Evolutionary conservation across 352 stramenopile genomes (phyloP), one percentile per base, ranked within the genome.

Genomic region (Globisporangium perplexum): DNA sequence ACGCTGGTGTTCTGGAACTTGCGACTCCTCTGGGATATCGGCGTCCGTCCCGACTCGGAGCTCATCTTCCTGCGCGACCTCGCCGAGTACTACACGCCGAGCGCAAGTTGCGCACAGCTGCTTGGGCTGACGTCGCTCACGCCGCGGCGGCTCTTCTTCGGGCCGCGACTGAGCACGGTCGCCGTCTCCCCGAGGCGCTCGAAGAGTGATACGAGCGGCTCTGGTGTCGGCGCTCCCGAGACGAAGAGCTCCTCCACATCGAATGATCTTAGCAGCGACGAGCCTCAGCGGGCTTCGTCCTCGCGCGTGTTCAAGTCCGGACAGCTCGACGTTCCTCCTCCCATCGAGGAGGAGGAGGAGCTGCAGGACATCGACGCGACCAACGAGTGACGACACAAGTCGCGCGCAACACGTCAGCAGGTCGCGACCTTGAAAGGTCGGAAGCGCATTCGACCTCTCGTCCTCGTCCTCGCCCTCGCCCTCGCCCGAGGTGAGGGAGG

Each of bases 11-110:
- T 77, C 7, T 70, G 63, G 59, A 57, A 59, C 26, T 44, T 24
- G 26, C 65, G 65, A 0, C 58, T 74, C 11, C 39, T 74, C 35
- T 72, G 57, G 53, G 60, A 70, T 26, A 10, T 77, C 11, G 69
- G 66, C 12, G 47, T 74, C 35, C 47, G 54, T 1, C 51, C 51
- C 20, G 63, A 74, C 26, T 35, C 33, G 12, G 58, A 69, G 33
- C 59, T 74, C 14, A 42, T 71, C 23, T 68, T 70, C 28, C 41
- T 77, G 2, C 53, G 52, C 24, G 66, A 70, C 22, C 23, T 46
- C 8, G 54, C 61, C 47, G 50, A 71, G 38, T 77, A 72, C 43
- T 54, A 52, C 24, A 57, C 42, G 15, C 41, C 51, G 15, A 57
- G 51, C 51, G 51, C 47, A 28, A 53, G 30, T 30, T 56, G 39